Evolutionary conservation across 352 stramenopile genomes (phyloP), one percentile per base, ranked within the genome.

Genomic region (Pythium biforme): DNA sequence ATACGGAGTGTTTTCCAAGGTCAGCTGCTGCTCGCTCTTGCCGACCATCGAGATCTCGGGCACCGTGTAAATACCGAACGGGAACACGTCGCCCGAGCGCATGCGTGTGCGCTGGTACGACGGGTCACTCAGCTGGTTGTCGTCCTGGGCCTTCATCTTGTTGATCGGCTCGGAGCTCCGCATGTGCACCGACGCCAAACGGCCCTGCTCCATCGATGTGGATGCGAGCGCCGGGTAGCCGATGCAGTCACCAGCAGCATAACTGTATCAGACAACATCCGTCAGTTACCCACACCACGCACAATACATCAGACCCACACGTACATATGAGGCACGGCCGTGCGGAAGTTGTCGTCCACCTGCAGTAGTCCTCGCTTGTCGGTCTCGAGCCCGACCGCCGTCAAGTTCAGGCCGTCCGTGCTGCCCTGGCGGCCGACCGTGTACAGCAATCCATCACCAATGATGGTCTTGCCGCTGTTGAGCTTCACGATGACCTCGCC

Each of bases 191-290:
- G 85, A 94, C 27, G 88, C 89, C 60, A 93, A 66, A 25, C 86
- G 81, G 15, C 89, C 89, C 64, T 97, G 89, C 70, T 97, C 89
- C 89, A 97, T 97, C 41, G 86, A 95, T 19, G 88, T 96, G 34
- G 88, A 96, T 22, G 89, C 89, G 48, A 97, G 79, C 7, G 86
- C 88, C 3, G 89, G 89, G 66, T 90, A 96, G 6, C 89, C 89
- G 57, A 96, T 97, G 69, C 89, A 92, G 62, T 97, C 89, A 25
- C 89, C 89, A 59, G 84, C 88, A 53, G 89, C 89, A 86, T 94
- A 94, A 79, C 83, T 93, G 59, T 26, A 62, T 20, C 58, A 37
- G n/a, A n/a, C 47, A 68, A 27, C 55, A n/a, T 62, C 22, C 55
- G 9, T 64, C 25, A 34, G 31, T 34, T 34, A n/a, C n/a, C n/a